phyloP scores from a whole-genome alignment of 2,329 filamentous ascomycete genomes.

The Ploettnerulaceae sp. region DNA sequence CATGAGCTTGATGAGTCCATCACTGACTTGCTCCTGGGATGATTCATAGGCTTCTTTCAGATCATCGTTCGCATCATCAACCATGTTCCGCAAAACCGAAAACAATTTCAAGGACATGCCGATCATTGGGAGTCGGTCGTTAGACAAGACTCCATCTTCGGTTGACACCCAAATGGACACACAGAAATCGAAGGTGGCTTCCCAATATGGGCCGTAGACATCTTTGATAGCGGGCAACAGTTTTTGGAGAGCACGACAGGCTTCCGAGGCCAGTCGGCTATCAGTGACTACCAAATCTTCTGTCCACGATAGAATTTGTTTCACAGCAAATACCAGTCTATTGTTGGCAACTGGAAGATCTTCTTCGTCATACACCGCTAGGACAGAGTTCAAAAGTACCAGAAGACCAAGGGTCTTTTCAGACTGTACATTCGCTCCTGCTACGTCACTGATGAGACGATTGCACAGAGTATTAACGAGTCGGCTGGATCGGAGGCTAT shows the following conservation, averaged over 20 bases:
- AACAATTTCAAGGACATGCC: slow-evolving; percentile 71
- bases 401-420: slow-evolving; percentile 46
- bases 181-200: slow-evolving; percentile 55
- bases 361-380: slow-evolving; percentile 47
- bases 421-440: slow-evolving; percentile 41
- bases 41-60: slow-evolving; percentile 65
- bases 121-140: slow-evolving; percentile 55
- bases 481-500: slow-evolving; percentile 43
- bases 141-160: slow-evolving; percentile 36
- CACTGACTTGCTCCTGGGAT: slow-evolving; percentile 39
- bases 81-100: slow-evolving; percentile 54
- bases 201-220: slow-evolving; percentile 88
- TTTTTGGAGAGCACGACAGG: slow-evolving; percentile 51
- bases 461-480: slow-evolving; percentile 51
- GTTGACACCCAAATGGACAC: slow-evolving; percentile 51
- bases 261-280: slow-evolving; percentile 43
- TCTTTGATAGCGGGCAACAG: slow-evolving; percentile 72
- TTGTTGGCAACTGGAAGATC: slow-evolving; percentile 53
- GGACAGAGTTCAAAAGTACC: slow-evolving; percentile 49
- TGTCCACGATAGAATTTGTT: slow-evolving; percentile 70
- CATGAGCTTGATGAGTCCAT: slow-evolving; percentile 59
- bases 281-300: slow-evolving; percentile 45
- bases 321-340: slow-evolving; percentile 64
- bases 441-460: slow-evolving; percentile 55
- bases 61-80: slow-evolving; percentile 82